Base-by-base conservation (phyloP, 2,329 filamentous ascomycete species). In the Elsinoe ampelina region DNA sequence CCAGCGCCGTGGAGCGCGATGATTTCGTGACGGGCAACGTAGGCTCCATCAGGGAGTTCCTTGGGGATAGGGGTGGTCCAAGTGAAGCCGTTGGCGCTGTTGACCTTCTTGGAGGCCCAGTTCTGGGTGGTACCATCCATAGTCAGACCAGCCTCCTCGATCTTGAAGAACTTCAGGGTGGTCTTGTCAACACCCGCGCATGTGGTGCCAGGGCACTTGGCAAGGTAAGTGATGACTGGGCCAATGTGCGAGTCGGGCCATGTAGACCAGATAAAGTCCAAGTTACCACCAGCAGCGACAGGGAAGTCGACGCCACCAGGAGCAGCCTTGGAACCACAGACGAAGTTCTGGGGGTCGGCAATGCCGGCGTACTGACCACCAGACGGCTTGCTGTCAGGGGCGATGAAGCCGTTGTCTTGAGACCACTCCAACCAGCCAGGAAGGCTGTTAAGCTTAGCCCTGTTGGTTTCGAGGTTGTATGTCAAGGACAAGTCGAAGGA, bases 181-280 rank as follows among this genome's bases (percentile, higher is more conserved):
- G 68, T 70, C 68, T 81, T 79, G 68, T 80, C 76, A 57, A 77
- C 80, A 10, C 38, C 67, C 34, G 77, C 72, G 67, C 80, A 84
- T 12, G 54, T 12, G 66, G 82, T 76, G 19, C 77, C 80, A 35
- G 54, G 51, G 70, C 80, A 83, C 63, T 75, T 75, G 56, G 83
- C 83, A n/a, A 85, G 71, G 72, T 85, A 86, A 67, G 78, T 78
- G 61, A 86, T 75, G 63, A 86, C 77, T 10, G 83, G 82, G 2
- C 81, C 82, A 60, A 82, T 75, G 72, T 87, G 80, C 55, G 75
- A 78, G 8, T 78, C 73, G 12, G 84, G 83, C 84, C 84, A 87
- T 11, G 72, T 72, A 57, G 75, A 80, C n/a, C 84, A 87, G 63
- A 81, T 75, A 52, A 87, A 70, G 58, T 79, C 72, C 61, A 87